phyloP scores from a whole-genome alignment of 352 stramenopile species.

The Phytopythium sindhum region DNA sequence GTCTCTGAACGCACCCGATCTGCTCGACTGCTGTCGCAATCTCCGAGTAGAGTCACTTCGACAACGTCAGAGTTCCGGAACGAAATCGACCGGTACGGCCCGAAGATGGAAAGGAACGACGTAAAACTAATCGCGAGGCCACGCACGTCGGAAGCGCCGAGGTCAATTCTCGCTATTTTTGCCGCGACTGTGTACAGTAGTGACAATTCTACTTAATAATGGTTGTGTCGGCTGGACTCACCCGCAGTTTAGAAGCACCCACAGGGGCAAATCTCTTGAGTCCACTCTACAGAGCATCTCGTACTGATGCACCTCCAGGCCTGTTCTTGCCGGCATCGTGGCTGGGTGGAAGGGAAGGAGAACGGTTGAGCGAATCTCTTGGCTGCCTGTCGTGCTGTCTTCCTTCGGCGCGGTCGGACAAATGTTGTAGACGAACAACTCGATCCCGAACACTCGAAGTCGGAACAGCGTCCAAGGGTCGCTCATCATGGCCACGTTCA shows the following conservation, averaged over 20 bases:
- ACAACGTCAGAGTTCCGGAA: slow-evolving; percentile 16
- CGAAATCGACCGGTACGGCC: slow-evolving; percentile 13
- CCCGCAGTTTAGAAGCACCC: slow-evolving; percentile 17
- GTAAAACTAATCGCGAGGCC: slow-evolving; percentile 19
- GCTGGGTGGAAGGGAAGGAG: slow-evolving; percentile 26
- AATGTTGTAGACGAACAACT: slow-evolving; percentile 20
- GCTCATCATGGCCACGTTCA: slow-evolving; percentile 29
- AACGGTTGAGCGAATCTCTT: neutral
- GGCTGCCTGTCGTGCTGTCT: neutral
- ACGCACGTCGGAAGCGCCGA: slow-evolving; percentile 11
- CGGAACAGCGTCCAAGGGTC: slow-evolving; percentile 19
- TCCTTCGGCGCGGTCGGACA: neutral
- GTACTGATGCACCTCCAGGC: slow-evolving; percentile 14
- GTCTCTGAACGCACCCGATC: neutral
- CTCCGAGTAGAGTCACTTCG: neutral
- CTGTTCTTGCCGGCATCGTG: slow-evolving; percentile 18
- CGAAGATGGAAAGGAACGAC: slow-evolving; percentile 18
- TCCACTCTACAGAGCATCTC: slow-evolving; percentile 16
- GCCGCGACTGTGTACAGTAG: too few relatives aligned
- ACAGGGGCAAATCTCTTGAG: slow-evolving; percentile 17
- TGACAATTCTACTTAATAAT: neutral
- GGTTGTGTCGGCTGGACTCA: neutral
- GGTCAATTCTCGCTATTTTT: slow-evolving; percentile 1
- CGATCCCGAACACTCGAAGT: slow-evolving; percentile 10
- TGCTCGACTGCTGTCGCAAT: neutral